Evolutionary conservation across 768 basidiomycete species (phyloP).

Genomic region (Boletus huronensis): DNA sequence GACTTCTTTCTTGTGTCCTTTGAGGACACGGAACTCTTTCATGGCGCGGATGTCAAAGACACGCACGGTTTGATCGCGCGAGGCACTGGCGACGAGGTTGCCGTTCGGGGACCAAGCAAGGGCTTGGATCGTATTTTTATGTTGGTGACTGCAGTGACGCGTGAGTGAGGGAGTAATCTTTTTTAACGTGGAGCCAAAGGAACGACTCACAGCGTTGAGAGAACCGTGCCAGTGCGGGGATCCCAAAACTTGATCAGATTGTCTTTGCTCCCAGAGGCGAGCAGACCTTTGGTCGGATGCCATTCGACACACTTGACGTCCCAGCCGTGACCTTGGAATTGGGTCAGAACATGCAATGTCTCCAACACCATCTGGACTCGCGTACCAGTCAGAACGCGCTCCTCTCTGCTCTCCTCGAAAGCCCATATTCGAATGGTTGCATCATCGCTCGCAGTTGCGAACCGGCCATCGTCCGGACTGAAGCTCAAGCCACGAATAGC

Average conservation of each 20-base stretch:
- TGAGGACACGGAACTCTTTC: slow-evolving; percentile 89
- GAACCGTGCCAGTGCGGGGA: slow-evolving; percentile 84
- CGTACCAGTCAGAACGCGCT: slow-evolving; percentile 79
- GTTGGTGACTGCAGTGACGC: slow-evolving; percentile 67
- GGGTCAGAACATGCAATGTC: neutral
- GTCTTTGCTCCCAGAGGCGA: slow-evolving; percentile 96
- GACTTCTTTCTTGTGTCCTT: slow-evolving; percentile 98
- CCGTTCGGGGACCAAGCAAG: slow-evolving; percentile 93
- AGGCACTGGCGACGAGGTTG: slow-evolving; percentile 90
- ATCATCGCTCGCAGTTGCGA: slow-evolving; percentile 95
- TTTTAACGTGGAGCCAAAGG: neutral
- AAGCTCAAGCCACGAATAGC: slow-evolving; percentile 90
- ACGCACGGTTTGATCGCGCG: slow-evolving; percentile 90
- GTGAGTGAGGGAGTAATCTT: neutral
- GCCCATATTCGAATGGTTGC: slow-evolving; percentile 93
- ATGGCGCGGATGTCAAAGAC: slow-evolving; percentile 98
- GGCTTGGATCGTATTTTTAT: slow-evolving; percentile 96
- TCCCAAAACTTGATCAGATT: slow-evolving; percentile 99
- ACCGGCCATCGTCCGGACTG: slow-evolving; percentile 86
- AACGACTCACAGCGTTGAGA: slow-evolving; percentile 78
- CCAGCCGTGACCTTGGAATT: slow-evolving; percentile 86
- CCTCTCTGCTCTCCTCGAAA: slow-evolving; percentile 87
- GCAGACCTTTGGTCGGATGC: slow-evolving; percentile 95
- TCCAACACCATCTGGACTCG: neutral
- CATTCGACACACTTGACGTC: slow-evolving; percentile 98